Evolutionary conservation across 2,329 filamentous ascomycete genomes (phyloP), one percentile per base, ranked within the genome.

Genomic region (Cryphonectria parasitica): DNA sequence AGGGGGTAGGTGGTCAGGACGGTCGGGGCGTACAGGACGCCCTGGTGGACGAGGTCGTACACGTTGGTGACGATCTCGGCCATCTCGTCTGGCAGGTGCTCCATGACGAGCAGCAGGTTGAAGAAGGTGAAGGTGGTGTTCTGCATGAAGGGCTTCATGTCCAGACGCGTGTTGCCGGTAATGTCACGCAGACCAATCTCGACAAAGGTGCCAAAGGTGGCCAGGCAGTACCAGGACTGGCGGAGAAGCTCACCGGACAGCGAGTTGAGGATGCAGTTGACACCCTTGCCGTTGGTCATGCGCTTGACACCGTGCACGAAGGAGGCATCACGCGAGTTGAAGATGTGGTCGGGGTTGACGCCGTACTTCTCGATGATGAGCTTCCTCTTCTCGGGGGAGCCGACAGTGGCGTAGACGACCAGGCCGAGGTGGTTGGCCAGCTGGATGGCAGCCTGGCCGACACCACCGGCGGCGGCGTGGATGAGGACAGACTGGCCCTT

Each of bases 181-280:
- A 73, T 69, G 54, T 74, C 73, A 31, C 68, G 72, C 13, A 72
- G 71, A 8, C 73, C 73, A 22, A 74, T 70, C 61, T 74, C 73
- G 8, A 74, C 64, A 19, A 74, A 69, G 28, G 60, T 70, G 8
- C 73, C 73, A 15, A 72, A 72, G 25, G 68, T 67, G 36, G 71
- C 73, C 17, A 74, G 56, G 63, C 70, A 72, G 62, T 70, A 62
- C 73, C 73, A 74, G 2, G 68, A 77, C 2, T 76, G 74, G 2
- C 73, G 74, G 0, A 81, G 72, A 0, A 76, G 62, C 39, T 79
- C 77, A 28, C 76, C 76, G 7, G 77, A 70, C 11, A 79, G 73
- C n/a, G 76, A 77, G 75, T 79, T 79, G 13, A 80, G 69, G 11
- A 78, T 74, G 15, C 78, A 72, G 68, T 80, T 77, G 19, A 79